Evolutionary conservation across 805 yeast genomes (phyloP), one percentile per base, ranked within the genome.

Genomic region (Starmerella floricola): DNA sequence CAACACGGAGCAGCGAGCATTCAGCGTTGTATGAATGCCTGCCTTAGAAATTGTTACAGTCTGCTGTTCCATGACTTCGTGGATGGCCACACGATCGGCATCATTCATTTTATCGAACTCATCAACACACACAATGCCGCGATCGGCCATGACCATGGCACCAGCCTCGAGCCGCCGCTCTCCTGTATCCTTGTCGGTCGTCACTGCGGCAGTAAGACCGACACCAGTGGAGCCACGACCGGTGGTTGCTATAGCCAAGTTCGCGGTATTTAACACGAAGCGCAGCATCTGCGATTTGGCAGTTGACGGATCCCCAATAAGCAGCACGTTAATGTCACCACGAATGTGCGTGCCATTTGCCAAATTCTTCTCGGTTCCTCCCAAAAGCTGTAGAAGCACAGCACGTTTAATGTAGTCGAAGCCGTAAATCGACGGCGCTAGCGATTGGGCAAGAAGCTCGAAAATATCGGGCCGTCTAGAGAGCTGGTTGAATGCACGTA

Each of bases 211-310:
- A 0, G 98, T 91, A 56, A 91, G 72, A 84, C 98, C 98, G 34
- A 91, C 98, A 62, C 98, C 98, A 1, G 97, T 87, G n/a, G 97
- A 88, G 49, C 98, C 98, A 62, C 95, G 78, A 68, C 98, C 98
- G 0, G 98, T 91, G 1, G 98, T 91, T 21, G 97, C 96, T 53
- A 91, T 86, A 3, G 97, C 97, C 53, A 91, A 68, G 1, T 94
- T 70, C 1, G 98, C 98, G 1, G 97, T 88, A 60, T 88, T 91
- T 48, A 91, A 69, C 16, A 91, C 97, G 58, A 91, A 88, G 51
- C 97, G 73, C 49, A 91, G 71, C 67, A 91, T 78, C 65, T 91
- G 98, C 3, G 96, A 87, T 62, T 91, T 91, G 20, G 98, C 97
- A 15, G 98, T 91, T 8, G 96, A 85, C 12, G 98, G 98, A 62